phyloP scores from a whole-genome alignment of 371 early-diverging fungal genomes.

The Zopfochytrium polystomum region DNA sequence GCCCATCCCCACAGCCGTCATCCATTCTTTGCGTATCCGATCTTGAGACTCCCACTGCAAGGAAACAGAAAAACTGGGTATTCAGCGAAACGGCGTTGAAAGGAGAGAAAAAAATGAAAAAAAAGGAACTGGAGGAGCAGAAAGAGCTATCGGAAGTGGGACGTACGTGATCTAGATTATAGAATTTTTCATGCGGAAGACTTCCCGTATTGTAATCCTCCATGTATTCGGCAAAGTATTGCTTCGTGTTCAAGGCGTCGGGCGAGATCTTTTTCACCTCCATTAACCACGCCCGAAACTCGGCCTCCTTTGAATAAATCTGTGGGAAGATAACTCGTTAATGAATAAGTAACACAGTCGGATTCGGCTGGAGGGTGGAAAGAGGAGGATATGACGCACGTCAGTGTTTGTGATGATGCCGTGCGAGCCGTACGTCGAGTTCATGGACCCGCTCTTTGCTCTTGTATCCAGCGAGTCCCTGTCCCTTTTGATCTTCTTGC shows the following conservation, averaged over 20 bases:
- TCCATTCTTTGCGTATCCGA: not conserved
- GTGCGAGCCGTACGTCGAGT: conserved; percentile 26
- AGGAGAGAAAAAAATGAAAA: conserved; percentile 9
- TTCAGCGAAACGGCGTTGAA: not conserved
- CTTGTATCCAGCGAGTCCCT: not conserved
- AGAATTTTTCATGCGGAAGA: conserved; percentile 58
- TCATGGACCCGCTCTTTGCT: not conserved
- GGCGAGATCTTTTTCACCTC: conserved; percentile 65
- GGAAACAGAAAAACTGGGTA: conserved; percentile 47
- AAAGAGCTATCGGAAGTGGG: not conserved
- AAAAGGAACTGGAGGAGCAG: too few relatives aligned
- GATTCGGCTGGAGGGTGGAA: conserved; percentile 9
- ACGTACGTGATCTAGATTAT: not conserved
- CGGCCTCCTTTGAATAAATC: conserved; percentile 63
- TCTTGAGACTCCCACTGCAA: conserved; percentile 31
- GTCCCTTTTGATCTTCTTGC: not conserved
- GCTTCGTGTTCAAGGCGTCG: conserved; percentile 58
- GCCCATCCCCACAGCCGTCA: conserved; percentile 8
- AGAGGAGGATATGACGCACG: not conserved
- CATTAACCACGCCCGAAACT: conserved; percentile 73
- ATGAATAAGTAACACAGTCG: not conserved
- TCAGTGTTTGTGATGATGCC: conserved; percentile 49
- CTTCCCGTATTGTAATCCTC: conserved; percentile 77
- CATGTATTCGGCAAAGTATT: conserved; percentile 66
- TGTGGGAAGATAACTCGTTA: conserved; percentile 7